phyloP scores from a whole-genome alignment of 2,329 filamentous ascomycete genomes.

The Colletotrichum costaricense region DNA sequence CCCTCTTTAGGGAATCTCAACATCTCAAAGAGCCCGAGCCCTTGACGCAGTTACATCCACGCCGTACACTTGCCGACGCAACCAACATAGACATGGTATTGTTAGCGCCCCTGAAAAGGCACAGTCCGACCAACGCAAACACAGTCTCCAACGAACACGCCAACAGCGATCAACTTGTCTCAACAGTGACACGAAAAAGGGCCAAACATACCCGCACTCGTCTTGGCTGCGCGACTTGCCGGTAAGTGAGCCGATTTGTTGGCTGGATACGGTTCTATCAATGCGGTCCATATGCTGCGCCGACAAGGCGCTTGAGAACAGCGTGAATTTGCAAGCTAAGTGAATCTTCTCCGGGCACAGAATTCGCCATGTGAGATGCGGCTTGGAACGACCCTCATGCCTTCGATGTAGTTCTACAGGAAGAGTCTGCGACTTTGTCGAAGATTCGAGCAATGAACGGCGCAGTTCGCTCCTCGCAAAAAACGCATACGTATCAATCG shows the following conservation, averaged over 20 bases:
- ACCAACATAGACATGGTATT: background rate
- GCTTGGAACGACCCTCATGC: background rate
- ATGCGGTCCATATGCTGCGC: background rate
- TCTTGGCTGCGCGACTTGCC: background rate
- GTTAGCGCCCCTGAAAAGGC: background rate
- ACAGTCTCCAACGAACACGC: background rate
- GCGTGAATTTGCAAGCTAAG: background rate
- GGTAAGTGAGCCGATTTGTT: background rate
- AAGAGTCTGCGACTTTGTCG: background rate
- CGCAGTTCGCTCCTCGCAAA: background rate
- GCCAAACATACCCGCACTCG: background rate
- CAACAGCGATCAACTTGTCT: background rate
- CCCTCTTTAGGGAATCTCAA: background rate
- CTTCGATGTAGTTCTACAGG: background rate
- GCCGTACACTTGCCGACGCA: background rate
- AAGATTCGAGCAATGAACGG: background rate
- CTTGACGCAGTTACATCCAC: background rate
- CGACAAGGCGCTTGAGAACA: background rate
- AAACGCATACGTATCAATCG: background rate
- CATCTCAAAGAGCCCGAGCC: background rate
- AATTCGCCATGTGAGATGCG: background rate
- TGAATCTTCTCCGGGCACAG: background rate
- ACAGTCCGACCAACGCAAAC: background rate
- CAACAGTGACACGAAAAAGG: background rate
- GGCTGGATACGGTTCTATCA: background rate